These are phyloP conservation scores for Ambrosia artemisiifolia DNA, from an alignment of 129 eudicot genomes.

Conservation along the genomic window DNA sequence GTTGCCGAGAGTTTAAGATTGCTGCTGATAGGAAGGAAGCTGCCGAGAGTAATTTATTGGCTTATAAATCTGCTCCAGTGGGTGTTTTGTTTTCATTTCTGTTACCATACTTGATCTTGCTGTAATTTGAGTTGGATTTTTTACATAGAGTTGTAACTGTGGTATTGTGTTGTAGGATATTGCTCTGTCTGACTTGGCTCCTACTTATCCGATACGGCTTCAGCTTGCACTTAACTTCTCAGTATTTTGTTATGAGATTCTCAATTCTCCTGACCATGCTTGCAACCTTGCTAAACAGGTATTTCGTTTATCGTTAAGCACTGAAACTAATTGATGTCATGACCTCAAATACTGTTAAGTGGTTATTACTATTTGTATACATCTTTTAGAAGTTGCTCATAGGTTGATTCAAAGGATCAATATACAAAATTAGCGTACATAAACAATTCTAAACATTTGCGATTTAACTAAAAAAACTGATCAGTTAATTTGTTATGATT, in stretches of 20 bases:
- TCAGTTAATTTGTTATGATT: too few relatives aligned
- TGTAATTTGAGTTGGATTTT: not conserved
- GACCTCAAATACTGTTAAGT: not conserved
- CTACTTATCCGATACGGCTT: conserved; percentile 73
- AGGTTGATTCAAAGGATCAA: too few relatives aligned
- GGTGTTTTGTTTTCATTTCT: not conserved
- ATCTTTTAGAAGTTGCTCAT: not conserved
- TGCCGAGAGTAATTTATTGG: conserved; percentile 63
- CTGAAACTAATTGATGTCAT: not conserved
- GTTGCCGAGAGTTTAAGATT: conserved; percentile 74
- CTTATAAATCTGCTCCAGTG: conserved; percentile 82
- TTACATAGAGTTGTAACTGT: not conserved
- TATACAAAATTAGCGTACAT: too few relatives aligned
- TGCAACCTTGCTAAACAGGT: conserved; percentile 86
- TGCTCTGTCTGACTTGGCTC: conserved; percentile 71
- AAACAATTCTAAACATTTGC: too few relatives aligned
- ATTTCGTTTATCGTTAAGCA: not conserved
- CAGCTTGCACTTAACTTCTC: conserved; percentile 35
- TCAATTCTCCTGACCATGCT: conserved; percentile 78
- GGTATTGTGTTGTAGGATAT: conserved; percentile 44
- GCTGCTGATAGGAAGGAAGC: conserved; percentile 77
- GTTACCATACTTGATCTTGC: not conserved
- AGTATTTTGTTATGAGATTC: conserved; percentile 53
- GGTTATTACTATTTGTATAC: not conserved
- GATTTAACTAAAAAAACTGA: too few relatives aligned